Evolutionary conservation across 345 rosid species (phyloP), one percentile per base, ranked within the genome.

Genomic region (Sisymbrium altissimum): DNA sequence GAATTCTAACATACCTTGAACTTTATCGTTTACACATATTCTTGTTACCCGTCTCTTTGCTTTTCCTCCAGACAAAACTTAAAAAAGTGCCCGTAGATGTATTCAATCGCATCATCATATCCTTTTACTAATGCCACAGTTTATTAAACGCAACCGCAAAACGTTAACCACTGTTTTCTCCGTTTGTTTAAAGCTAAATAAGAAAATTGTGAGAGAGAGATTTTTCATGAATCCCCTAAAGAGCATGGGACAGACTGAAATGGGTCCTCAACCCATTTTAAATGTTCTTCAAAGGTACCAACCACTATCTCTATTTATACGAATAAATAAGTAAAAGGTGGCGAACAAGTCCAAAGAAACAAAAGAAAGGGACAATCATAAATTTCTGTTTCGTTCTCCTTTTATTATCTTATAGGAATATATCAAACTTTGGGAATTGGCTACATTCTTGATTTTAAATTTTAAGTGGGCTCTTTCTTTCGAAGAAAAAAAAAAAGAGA

Each of bases 221-320:
- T 32, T 30, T 64, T 33, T 65, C 67, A 74, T 14, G 62, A 44
- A 56, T 44, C 35, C 15, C 17, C 49, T 23, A 7, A 7, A 55
- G 32, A 54, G 64, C 45, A 63, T 41, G 63, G 21, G 46, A 50
- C 52, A 52, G 6, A 33, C 7, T 54, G 9, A 66, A 57, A 45
- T 66, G 78, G 59, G 65, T 54, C 40, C 41, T 53, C 27, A 38
- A 8, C 4, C 29, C 3, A 27, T 66, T 21, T 15, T 3, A 12
- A 55, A 64, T 44, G 71, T 64, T 73, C 49, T 44, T 55, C 11
- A 36, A 65, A 36, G 41, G 33, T 53, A 25, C 35, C 66, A 13
- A 57, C 60, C 43, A 25, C 52, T 23, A 6, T 64, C 59, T 33
- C 48, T 64, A 30, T 73, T 56, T 57, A 44, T 44, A 56, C 30